A percentile compares a stretch with the other conserved stretches of the same genome.
Conservation (phyloP, 768 basidiomycete species). For the Collybiopsis confluens region DNA sequence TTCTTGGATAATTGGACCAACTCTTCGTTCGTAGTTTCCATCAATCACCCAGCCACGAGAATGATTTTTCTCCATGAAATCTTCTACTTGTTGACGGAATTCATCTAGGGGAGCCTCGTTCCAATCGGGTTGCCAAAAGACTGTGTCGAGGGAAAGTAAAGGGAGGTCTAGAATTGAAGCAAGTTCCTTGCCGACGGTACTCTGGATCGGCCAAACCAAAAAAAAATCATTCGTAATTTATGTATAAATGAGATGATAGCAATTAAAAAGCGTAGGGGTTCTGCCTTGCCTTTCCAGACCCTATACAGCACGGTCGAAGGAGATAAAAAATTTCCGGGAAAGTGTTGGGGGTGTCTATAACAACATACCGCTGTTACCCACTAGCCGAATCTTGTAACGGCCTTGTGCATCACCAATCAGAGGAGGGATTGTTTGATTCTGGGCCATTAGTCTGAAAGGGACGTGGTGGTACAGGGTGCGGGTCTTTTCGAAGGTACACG, state of each 20-base stretch:
- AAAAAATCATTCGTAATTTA: too few relatives aligned
- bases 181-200: background rate
- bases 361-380: conserved; percentile 50
- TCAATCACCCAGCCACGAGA: conserved; percentile 5
- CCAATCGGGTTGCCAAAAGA: conserved; percentile 3
- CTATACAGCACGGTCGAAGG: too few relatives aligned
- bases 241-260: too few relatives aligned
- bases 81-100: background rate
- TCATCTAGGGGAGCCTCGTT: background rate
- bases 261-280: background rate
- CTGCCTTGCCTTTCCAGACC: conserved; percentile 35
- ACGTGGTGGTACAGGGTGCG: background rate
- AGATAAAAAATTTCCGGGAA: too few relatives aligned
- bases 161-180: conserved; percentile 2
- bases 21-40: too few relatives aligned
- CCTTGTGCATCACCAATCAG: conserved; percentile 43
- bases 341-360: too few relatives aligned
- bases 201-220: conserved; percentile 6
- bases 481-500: too few relatives aligned
- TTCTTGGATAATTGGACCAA: conserved; percentile 30
- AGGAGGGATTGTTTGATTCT: conserved; percentile 16
- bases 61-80: background rate
- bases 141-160: background rate
- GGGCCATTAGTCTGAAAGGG: background rate
- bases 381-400: conserved; percentile 39